These are phyloP conservation scores for Senecio squalidus DNA, from an alignment of 140 eudicot genomes.

Conservation along the genomic window DNA sequence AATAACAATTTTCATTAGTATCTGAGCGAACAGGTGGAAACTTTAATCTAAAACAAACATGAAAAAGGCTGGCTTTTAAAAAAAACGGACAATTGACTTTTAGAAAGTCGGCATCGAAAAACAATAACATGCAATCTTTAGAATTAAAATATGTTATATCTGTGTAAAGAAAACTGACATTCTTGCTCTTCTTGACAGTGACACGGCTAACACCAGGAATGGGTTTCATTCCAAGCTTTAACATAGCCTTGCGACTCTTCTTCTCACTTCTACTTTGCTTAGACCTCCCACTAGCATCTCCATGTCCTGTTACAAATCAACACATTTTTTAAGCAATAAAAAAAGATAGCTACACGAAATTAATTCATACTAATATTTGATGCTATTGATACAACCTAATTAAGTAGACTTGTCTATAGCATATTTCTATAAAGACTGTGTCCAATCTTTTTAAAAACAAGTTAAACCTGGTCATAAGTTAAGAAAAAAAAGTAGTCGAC, in stretches of 20 bases:
- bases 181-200: constrained; percentile 37
- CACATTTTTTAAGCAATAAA: not conserved
- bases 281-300: constrained; percentile 33
- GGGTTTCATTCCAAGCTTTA: constrained; percentile 38
- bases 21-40: not conserved
- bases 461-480: no score
- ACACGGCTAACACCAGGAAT: constrained; percentile 39
- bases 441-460: no score
- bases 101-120: not conserved
- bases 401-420: no score
- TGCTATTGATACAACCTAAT: no score
- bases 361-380: no score
- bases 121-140: not conserved
- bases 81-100: not conserved
- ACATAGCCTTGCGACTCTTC: constrained; percentile 38
- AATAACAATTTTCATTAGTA: not conserved
- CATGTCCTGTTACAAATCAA: constrained; percentile 21
- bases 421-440: no score
- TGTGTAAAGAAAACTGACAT: constrained; percentile 9
- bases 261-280: constrained; percentile 40
- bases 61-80: no score
- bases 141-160: not conserved
- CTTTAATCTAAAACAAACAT: not conserved
- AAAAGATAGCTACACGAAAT: not conserved
- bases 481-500: no score